Evolutionary conservation across 2,329 filamentous ascomycete species (phyloP).

Genomic region (Sporothrix pallida): DNA sequence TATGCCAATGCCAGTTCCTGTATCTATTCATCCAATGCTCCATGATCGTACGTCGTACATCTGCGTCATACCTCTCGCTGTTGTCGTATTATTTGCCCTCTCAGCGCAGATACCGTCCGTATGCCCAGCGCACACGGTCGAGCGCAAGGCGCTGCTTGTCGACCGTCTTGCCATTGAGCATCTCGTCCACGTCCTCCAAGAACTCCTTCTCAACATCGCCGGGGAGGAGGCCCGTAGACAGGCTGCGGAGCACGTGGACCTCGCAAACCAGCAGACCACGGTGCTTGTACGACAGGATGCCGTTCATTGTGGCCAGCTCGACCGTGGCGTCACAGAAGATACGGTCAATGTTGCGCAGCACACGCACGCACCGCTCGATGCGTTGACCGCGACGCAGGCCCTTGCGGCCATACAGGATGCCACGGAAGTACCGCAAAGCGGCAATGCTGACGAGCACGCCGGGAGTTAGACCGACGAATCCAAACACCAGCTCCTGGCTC

Average conservation of each 20-base stretch:
- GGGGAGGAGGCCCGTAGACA: constrained; percentile 72
- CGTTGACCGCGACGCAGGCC: constrained; percentile 69
- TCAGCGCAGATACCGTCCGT: constrained; percentile 71
- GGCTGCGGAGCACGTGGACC: constrained; percentile 77
- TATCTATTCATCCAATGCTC: not conserved
- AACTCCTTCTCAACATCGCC: constrained; percentile 81
- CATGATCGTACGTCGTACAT: not conserved
- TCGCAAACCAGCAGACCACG: constrained; percentile 90
- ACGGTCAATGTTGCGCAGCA: constrained; percentile 87
- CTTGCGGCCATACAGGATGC: constrained; percentile 71
- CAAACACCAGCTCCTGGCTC: constrained; percentile 96
- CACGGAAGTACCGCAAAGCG: constrained; percentile 72
- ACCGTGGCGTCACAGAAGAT: constrained; percentile 68
- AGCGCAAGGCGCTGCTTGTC: constrained; percentile 78
- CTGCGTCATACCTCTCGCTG: no score
- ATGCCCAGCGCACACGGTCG: constrained; percentile 87
- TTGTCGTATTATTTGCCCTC: no score
- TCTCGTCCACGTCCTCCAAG: constrained; percentile 82
- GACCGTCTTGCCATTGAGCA: constrained; percentile 82
- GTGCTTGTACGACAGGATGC: constrained; percentile 85
- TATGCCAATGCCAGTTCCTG: constrained; percentile 3
- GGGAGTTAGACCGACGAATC: constrained; percentile 93
- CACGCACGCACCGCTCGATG: constrained; percentile 73
- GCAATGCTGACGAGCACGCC: constrained; percentile 86
- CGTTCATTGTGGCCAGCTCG: constrained; percentile 66